Evolutionary conservation across 495 filamentous ascomycete genomes (phyloP).

Genomic region (Hyaloscypha finlandica): DNA sequence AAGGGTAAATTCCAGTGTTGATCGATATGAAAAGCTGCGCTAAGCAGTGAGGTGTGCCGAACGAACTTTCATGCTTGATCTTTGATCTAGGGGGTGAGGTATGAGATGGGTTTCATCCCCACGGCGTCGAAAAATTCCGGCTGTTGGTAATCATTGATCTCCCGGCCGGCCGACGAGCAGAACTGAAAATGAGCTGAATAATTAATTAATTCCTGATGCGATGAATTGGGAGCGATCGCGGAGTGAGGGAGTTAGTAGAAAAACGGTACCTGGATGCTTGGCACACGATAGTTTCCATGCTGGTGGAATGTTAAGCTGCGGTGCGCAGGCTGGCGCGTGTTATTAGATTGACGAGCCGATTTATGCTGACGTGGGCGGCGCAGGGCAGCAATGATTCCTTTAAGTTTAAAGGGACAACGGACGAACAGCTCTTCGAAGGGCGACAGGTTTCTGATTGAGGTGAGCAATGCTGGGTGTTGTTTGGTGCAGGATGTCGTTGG

Average conservation of each 20-base stretch:
- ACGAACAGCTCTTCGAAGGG: neutral
- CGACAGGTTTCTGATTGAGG: neutral
- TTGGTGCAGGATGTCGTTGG: neutral
- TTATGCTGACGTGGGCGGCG: neutral
- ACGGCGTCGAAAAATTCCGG: neutral
- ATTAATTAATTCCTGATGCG: neutral
- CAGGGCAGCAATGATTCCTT: neutral
- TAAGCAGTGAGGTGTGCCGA: neutral
- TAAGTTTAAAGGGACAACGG: neutral
- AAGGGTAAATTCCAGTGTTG: neutral
- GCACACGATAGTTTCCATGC: neutral
- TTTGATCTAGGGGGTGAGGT: neutral
- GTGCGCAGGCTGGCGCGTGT: neutral
- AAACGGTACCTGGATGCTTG: neutral
- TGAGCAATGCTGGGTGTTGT: neutral
- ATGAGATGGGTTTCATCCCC: neutral
- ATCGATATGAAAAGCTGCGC: neutral
- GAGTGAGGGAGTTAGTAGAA: neutral
- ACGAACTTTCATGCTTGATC: neutral
- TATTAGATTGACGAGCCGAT: neutral
- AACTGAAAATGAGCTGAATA: neutral
- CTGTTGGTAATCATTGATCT: neutral
- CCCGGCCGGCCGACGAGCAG: neutral
- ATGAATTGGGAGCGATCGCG: neutral
- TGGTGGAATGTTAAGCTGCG: neutral